Evolutionary conservation across 2,329 filamentous ascomycete genomes (phyloP).

Genomic region (Didymella exigua): DNA sequence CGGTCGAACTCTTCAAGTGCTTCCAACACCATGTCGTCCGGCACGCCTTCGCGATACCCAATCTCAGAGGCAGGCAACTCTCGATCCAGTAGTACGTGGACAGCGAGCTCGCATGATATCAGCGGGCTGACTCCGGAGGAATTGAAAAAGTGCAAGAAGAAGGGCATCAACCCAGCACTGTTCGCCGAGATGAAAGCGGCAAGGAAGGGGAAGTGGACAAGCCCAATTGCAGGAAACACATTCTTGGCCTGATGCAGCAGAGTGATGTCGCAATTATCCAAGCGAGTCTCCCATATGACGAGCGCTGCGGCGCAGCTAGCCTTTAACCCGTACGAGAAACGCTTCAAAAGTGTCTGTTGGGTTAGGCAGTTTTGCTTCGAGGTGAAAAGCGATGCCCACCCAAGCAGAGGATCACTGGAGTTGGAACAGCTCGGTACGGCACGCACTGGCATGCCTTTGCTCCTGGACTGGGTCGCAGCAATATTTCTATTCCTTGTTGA

Average conservation of each 20-base stretch:
- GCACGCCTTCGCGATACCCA: slow-evolving; percentile 21
- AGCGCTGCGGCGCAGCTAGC: not conserved
- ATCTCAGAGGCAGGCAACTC: slow-evolving; percentile 21
- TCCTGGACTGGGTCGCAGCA: not conserved
- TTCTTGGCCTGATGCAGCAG: slow-evolving; percentile 26
- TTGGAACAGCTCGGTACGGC: not conserved
- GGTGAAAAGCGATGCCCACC: not conserved
- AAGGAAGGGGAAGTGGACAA: slow-evolving; percentile 48
- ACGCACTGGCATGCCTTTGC: not conserved
- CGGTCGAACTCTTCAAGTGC: slow-evolving; percentile 35
- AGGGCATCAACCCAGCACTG: slow-evolving; percentile 55
- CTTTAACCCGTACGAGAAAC: not conserved
- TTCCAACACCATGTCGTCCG: slow-evolving; percentile 28
- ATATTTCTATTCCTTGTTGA: not conserved
- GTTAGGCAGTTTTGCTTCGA: not conserved
- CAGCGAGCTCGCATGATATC: slow-evolving; percentile 48
- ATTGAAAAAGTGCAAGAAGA: slow-evolving; percentile 53
- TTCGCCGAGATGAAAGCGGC: slow-evolving; percentile 57
- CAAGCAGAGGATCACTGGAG: not conserved
- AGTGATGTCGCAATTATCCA: not conserved
- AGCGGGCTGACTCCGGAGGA: slow-evolving; percentile 49
- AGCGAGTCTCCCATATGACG: not conserved
- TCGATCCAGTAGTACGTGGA: slow-evolving; percentile 45
- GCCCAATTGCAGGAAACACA: slow-evolving; percentile 44
- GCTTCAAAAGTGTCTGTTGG: not conserved